phyloP scores from a whole-genome alignment of 176 grass and related monocot genomes.

The Zoysia japonica region DNA sequence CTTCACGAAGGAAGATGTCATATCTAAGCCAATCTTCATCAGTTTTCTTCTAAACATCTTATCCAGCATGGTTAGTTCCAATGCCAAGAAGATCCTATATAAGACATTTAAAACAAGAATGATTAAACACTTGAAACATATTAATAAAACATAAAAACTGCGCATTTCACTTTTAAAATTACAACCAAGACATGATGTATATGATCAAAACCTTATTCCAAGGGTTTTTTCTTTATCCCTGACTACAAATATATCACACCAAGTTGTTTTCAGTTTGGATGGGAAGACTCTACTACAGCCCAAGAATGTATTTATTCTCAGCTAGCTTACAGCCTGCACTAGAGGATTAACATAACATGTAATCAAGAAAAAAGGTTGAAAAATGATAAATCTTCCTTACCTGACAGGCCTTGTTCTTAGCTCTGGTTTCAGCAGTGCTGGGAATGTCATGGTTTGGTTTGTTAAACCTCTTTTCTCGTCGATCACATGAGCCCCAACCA shows the following conservation, averaged over 20 bases:
- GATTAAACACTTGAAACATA: background rate
- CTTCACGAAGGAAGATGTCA: constrained; percentile 2
- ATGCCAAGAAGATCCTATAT: constrained; percentile 83
- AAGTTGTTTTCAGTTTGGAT: background rate
- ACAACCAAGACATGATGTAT: background rate
- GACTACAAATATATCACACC: background rate
- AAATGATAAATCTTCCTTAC: constrained; percentile 35
- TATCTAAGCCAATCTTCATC: constrained; percentile 25
- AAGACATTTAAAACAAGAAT: constrained; percentile 16
- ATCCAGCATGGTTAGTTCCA: constrained; percentile 54
- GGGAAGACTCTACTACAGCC: background rate
- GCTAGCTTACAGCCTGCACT: background rate
- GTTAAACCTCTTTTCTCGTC: constrained; percentile 71
- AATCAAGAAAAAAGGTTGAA: background rate
- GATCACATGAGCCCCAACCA: constrained; percentile 86
- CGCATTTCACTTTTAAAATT: background rate
- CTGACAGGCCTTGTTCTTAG: constrained; percentile 98
- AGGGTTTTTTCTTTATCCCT: background rate
- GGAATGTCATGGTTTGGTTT: constrained; percentile 91
- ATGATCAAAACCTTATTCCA: constrained; percentile 4
- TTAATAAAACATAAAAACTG: constrained; percentile 14
- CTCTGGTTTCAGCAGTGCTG: constrained; percentile 95
- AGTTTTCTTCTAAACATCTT: constrained; percentile 18
- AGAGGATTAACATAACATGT: constrained; percentile 12
- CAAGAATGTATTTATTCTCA: background rate